Evolutionary conservation across 1,284 basidiomycete genomes (phyloP).

Genomic region (Puccinia coronata): DNA sequence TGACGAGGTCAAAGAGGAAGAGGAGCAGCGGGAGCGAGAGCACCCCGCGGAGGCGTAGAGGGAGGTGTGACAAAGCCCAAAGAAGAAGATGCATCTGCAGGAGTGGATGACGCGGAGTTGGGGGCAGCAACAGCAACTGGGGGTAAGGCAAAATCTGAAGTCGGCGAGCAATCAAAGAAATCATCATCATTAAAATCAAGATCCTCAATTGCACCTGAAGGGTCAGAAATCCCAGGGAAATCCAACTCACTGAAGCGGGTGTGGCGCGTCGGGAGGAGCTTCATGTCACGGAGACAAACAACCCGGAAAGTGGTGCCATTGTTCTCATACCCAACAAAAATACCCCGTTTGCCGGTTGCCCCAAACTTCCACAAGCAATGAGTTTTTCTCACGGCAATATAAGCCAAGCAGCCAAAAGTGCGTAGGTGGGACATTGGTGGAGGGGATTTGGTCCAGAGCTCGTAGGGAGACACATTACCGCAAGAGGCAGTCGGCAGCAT

Average conservation of each 20-base stretch:
- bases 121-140: too few species aligned
- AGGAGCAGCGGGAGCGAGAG: too few species aligned
- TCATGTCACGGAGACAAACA: neutral
- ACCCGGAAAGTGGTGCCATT: neutral
- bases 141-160: too few species aligned
- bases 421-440: neutral
- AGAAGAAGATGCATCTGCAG: too few species aligned
- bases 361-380: neutral
- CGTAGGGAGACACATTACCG: neutral
- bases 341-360: too few species aligned
- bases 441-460: neutral
- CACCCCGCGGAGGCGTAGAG: neutral
- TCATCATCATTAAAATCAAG: neutral
- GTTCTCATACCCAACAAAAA: too few species aligned
- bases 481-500: slow-evolving; percentile 51
- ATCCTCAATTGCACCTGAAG: neutral
- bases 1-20: too few species aligned
- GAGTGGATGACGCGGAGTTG: too few species aligned
- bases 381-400: neutral
- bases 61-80: too few species aligned
- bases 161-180: neutral
- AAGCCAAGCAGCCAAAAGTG: neutral
- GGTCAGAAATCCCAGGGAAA: neutral
- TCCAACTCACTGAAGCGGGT: neutral
- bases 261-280: neutral